Evolutionary conservation across 2,329 filamentous ascomycete genomes (phyloP).

Genomic region (Chlorencoelia australis): DNA sequence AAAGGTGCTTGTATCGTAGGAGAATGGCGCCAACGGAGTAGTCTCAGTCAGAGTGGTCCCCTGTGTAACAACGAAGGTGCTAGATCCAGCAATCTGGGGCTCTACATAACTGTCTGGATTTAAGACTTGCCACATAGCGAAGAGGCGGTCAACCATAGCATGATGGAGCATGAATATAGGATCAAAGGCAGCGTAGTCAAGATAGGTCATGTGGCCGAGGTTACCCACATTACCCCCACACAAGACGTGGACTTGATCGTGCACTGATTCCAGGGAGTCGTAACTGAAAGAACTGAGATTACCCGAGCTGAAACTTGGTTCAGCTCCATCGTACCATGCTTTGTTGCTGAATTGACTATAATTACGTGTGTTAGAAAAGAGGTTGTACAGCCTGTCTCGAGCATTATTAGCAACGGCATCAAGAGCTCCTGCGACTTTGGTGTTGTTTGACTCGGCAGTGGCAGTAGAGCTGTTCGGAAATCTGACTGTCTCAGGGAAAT

Average conservation of each 20-base stretch:
- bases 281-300: conserved; percentile 34
- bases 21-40: conserved; percentile 33
- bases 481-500: conserved; percentile 51
- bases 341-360: conserved; percentile 63
- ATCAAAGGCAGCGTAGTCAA: conserved; percentile 37
- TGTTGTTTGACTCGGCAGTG: conserved; percentile 47
- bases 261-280: conserved; percentile 57
- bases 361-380: conserved; percentile 58
- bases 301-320: no score
- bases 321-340: no score
- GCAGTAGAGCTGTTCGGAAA: conserved; percentile 34
- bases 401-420: conserved; percentile 43
- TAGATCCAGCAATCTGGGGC: conserved; percentile 24
- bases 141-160: conserved; percentile 50
- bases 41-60: conserved; percentile 16
- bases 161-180: conserved; percentile 42
- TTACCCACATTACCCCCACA: conserved; percentile 33
- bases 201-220: conserved; percentile 40
- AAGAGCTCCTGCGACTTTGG: conserved; percentile 41
- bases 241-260: conserved; percentile 55
- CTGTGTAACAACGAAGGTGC: conserved; percentile 25
- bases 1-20: conserved; percentile 37
- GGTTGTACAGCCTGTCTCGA: conserved; percentile 54
- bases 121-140: conserved; percentile 42
- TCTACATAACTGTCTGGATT: conserved; percentile 28